phyloP scores from a whole-genome alignment of 805 yeast genomes.

The Lipomyces sp. region DNA sequence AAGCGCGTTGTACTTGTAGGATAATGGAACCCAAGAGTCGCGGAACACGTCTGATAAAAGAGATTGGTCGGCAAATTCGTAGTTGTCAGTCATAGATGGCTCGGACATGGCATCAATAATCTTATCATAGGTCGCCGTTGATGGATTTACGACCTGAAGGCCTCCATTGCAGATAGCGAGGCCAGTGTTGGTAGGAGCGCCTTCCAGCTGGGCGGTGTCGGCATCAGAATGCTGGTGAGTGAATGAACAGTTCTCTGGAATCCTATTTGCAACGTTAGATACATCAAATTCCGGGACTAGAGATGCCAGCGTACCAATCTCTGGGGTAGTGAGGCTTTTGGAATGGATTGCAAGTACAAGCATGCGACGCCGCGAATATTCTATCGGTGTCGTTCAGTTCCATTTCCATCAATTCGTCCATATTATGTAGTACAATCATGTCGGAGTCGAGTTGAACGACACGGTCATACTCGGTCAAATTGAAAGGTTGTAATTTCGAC shows the following conservation, averaged over 20 bases:
- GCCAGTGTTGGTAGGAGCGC: constrained; percentile 49
- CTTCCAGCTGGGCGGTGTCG: constrained; percentile 36
- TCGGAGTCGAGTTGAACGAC: constrained; percentile 63
- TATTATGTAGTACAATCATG: constrained; percentile 60
- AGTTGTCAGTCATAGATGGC: constrained; percentile 48
- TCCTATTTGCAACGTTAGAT: constrained; percentile 22
- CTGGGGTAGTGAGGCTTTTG: constrained; percentile 57
- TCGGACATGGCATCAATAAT: constrained; percentile 51
- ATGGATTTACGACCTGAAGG: constrained; percentile 56
- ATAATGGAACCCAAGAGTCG: constrained; percentile 56
- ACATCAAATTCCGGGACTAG: neutral
- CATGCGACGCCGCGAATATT: constrained; percentile 60
- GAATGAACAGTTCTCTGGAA: constrained; percentile 56
- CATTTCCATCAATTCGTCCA: constrained; percentile 63
- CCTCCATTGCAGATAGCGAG: constrained; percentile 65
- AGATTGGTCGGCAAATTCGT: constrained; percentile 65
- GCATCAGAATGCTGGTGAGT: constrained; percentile 44
- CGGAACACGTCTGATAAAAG: constrained; percentile 59
- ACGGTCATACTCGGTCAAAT: constrained; percentile 56
- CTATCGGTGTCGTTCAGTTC: constrained; percentile 45
- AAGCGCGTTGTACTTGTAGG: constrained; percentile 60
- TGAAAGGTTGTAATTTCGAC: constrained; percentile 64
- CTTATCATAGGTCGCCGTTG: constrained; percentile 46
- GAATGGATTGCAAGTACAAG: constrained; percentile 67
- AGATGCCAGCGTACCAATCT: constrained; percentile 50